phyloP scores from a whole-genome alignment of 2,329 filamentous ascomycete species.

The Fusarium drepaniforme region DNA sequence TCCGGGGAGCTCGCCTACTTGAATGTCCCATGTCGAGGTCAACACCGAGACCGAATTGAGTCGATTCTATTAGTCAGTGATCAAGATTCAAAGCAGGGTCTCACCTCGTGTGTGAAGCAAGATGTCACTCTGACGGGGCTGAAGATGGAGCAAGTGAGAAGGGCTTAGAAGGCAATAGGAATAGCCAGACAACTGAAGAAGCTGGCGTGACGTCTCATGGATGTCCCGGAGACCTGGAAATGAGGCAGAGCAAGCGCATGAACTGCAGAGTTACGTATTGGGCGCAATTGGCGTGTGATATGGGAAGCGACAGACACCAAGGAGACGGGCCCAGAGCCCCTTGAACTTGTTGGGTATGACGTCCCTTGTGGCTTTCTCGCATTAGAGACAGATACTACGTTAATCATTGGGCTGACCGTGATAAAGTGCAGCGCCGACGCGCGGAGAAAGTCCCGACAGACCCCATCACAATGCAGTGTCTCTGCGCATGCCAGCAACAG shows the following conservation, averaged over 20 bases:
- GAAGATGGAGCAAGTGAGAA: constrained; percentile 21
- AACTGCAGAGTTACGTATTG: constrained; percentile 5
- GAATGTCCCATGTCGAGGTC: background rate
- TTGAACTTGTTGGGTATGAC: constrained; percentile 26
- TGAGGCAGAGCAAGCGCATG: constrained; percentile 1
- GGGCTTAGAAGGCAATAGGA: background rate
- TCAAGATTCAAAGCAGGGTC: background rate
- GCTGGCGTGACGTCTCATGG: background rate
- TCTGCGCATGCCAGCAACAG: constrained; percentile 18
- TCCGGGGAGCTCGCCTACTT: background rate
- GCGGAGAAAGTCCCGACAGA: constrained; percentile 26
- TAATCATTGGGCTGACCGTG: constrained; percentile 18
- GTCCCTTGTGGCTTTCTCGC: constrained; percentile 25
- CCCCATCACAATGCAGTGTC: constrained; percentile 20
- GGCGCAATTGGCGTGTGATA: background rate
- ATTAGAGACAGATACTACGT: constrained; percentile 22
- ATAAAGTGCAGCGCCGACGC: background rate
- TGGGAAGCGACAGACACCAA: background rate
- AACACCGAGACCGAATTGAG: background rate
- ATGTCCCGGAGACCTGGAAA: background rate
- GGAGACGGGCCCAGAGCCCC: constrained; percentile 1
- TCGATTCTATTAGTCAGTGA: constrained; percentile 3
- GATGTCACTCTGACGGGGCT: constrained; percentile 13
- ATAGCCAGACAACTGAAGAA: background rate
- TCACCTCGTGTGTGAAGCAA: constrained; percentile 8